These are phyloP conservation scores for Linaria vulgaris DNA, from an alignment of 257 asterid genomes.

Conservation along the genomic window DNA sequence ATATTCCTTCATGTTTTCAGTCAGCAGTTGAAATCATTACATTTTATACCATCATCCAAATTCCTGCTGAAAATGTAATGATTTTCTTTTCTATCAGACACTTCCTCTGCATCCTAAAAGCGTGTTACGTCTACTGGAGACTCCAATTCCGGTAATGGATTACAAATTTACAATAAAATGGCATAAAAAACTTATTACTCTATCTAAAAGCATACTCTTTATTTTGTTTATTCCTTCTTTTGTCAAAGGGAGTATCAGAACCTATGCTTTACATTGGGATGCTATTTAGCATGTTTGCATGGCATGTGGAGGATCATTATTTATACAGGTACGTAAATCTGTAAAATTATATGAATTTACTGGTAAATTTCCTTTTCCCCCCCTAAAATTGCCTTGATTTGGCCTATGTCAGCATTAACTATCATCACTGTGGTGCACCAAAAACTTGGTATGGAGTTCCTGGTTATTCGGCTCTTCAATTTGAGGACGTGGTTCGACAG, in stretches of 20 bases:
- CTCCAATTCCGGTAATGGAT: constrained; percentile 38
- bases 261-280: constrained; percentile 50
- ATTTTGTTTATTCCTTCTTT: neutral
- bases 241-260: constrained; percentile 44
- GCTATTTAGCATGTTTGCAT: constrained; percentile 55
- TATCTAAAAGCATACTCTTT: neutral
- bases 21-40: neutral
- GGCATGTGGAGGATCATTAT: constrained; percentile 57
- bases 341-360: neutral
- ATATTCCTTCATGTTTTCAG: too few species aligned
- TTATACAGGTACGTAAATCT: constrained; percentile 34
- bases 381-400: neutral
- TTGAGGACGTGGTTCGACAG: constrained; percentile 30
- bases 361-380: neutral
- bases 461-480: constrained; percentile 31
- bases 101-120: constrained; percentile 32
- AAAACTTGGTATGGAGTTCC: constrained; percentile 60
- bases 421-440: constrained; percentile 50
- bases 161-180: too few species aligned
- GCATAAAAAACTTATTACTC: neutral
- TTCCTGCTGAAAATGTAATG: neutral
- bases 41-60: neutral
- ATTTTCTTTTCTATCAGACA: constrained; percentile 19
- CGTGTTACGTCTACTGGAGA: constrained; percentile 33
- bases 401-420: constrained; percentile 36